Percentiles rank a stretch among this genome's conserved stretches.
Evolutionary conservation across 352 stramenopile genomes (phyloP).

Genomic region (Saprolegnia parasitica): DNA sequence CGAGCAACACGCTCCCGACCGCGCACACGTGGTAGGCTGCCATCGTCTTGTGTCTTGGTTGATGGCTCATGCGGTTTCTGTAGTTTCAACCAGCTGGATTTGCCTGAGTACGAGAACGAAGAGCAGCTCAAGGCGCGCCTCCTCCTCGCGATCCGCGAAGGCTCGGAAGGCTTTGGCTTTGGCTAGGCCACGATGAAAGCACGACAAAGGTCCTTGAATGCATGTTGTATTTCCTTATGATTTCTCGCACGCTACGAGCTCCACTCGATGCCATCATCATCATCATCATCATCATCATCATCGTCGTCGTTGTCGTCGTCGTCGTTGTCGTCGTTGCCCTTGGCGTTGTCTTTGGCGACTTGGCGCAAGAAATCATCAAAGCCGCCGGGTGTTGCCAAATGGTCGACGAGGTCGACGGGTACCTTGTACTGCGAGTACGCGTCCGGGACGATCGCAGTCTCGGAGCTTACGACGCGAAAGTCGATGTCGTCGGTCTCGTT

Average conservation of each 20-base stretch:
- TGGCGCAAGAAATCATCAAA: constrained; percentile 62
- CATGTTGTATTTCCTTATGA: background rate
- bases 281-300: constrained; percentile 35
- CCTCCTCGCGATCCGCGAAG: constrained; percentile 97
- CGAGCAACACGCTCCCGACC: constrained; percentile 76
- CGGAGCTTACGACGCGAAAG: constrained; percentile 73
- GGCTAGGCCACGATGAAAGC: constrained; percentile 85
- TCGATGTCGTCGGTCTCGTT: constrained; percentile 36
- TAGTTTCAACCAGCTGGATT: constrained; percentile 98
- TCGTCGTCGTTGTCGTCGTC: constrained; percentile 35
- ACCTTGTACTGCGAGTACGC: constrained; percentile 73
- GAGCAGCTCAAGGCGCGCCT: constrained; percentile 97
- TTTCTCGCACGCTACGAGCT: background rate
- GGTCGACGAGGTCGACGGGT: constrained; percentile 77
- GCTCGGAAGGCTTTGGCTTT: constrained; percentile 97
- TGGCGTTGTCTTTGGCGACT: constrained; percentile 69
- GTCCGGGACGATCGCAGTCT: constrained; percentile 56
- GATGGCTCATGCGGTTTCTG: constrained; percentile 27
- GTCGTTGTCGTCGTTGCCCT: constrained; percentile 28
- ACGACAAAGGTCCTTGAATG: background rate
- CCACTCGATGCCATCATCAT: constrained; percentile 30
- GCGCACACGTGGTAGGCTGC: constrained; percentile 99
- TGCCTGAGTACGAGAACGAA: constrained; percentile 97
- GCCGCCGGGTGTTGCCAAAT: constrained; percentile 57
- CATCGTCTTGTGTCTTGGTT: constrained; percentile 27